Base-by-base conservation (phyloP, 2,329 filamentous ascomycete species). In the Aspergillus ruber region DNA sequence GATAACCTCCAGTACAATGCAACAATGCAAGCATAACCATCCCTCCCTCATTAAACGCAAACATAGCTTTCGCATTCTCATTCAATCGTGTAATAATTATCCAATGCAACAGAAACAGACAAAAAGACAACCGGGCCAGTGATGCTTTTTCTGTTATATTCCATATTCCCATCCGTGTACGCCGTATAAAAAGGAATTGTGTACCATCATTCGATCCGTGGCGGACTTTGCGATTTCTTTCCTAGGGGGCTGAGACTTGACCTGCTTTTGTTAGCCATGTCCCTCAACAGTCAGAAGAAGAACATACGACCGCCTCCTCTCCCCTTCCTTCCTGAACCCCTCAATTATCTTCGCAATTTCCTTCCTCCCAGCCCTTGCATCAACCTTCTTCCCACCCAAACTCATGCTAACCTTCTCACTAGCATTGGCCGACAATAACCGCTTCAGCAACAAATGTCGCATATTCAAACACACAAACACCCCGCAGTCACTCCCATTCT, bases 381-480 rank as follows among this genome's bases (percentile, higher is more conserved):
- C 88, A 44, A 97, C 84, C 61, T 85, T 80, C 65, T 89, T 90
- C 20, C 87, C 88, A 4, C 80, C 83, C 80, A 97, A 86, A 62
- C 87, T 93, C 93, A 98, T 97, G 52, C 84, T 90, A 10, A 97
- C 86, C 71, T 95, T 95, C 66, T 91, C 83, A 52, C 82, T 81
- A 2, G 86, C 84, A 62, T 89, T 86, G 7, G 88, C 89, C 56
- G 79, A 81, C 49, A 98, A 73, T 20, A 98, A 75, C 48, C 88
- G 78, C 69, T 90, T 90, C 44, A 96, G 76, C 15, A 98, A 78
- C n/a, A 98, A 73, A 70, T 96, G 87, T 43, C 90, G 83, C 90
- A 98, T 98, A 52, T 91, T 79, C 55, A 97, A 80, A 67, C 93
- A 97, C 3, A 98, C 93, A 66, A 90, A 97, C 1, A 98, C 88